Evolutionary conservation across 176 grass and related monocot genomes (phyloP).

Genomic region (Triticum aestivum): DNA sequence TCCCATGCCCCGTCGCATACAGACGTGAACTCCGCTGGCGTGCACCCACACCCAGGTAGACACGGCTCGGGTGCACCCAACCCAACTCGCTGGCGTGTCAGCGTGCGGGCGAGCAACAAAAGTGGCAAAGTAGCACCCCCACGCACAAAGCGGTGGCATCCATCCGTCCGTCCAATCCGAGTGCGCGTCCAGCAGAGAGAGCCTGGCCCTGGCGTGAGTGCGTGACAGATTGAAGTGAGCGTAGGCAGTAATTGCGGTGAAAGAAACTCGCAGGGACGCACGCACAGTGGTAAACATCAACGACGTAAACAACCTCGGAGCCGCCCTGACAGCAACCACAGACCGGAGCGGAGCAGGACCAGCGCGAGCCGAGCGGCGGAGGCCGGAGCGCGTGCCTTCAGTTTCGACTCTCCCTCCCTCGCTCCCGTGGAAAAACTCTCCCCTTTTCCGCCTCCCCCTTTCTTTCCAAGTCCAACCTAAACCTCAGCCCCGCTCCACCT

Average conservation of each 20-base stretch:
- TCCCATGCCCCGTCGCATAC: not conserved
- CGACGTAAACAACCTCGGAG: conserved; percentile 13
- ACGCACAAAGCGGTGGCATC: too few relatives aligned
- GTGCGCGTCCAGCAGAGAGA: too few relatives aligned
- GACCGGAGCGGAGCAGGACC: not conserved
- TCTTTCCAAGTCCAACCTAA: conserved; percentile 51
- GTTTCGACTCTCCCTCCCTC: not conserved
- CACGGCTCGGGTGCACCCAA: not conserved
- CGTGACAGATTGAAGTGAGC: too few relatives aligned
- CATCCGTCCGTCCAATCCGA: too few relatives aligned
- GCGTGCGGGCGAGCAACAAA: too few relatives aligned
- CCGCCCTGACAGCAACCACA: not conserved
- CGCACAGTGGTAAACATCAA: not conserved
- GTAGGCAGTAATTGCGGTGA: not conserved
- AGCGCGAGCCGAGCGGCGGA: not conserved
- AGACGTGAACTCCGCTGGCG: not conserved
- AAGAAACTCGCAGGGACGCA: not conserved
- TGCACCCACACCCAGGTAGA: not conserved
- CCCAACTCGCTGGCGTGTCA: too few relatives aligned
- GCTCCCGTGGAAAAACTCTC: conserved; percentile 24
- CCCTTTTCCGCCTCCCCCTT: not conserved
- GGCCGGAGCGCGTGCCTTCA: not conserved
- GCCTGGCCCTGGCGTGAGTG: too few relatives aligned
- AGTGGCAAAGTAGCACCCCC: too few relatives aligned
- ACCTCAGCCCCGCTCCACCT: not conserved